phyloP scores from a whole-genome alignment of 2,329 filamentous ascomycete genomes.

The Trichoderma gracile region DNA sequence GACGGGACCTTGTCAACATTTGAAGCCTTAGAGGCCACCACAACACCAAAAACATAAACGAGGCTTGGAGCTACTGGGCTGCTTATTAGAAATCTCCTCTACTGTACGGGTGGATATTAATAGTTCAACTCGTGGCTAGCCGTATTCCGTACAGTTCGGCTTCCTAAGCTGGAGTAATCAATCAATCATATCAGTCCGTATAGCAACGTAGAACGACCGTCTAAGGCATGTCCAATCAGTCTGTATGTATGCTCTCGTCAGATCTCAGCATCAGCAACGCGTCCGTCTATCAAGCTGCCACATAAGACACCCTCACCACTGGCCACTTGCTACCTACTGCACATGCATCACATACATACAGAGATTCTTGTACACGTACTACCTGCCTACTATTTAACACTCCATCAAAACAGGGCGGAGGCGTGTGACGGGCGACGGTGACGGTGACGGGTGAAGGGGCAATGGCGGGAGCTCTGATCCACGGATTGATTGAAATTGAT shows the following conservation, averaged over 20 bases:
- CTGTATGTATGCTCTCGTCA: constrained; percentile 12
- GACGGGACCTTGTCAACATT: no score
- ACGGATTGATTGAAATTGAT: constrained; percentile 1
- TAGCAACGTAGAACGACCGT: no score
- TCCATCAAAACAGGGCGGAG: neutral
- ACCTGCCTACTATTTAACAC: neutral
- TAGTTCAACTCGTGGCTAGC: no score
- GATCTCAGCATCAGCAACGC: constrained; percentile 13
- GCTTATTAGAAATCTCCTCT: no score
- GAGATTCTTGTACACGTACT: neutral
- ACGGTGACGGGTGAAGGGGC: neutral
- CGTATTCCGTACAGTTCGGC: no score
- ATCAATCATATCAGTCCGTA: no score
- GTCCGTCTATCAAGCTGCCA: constrained; percentile 16
- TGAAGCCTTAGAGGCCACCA: no score
- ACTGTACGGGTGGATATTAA: no score
- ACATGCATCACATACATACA: neutral
- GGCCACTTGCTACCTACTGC: neutral
- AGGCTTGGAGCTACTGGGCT: no score
- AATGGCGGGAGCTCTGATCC: no score
- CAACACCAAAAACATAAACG: no score
- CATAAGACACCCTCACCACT: constrained; percentile 7
- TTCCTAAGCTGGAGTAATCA: no score
- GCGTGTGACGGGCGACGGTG: neutral
- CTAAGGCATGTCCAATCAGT: neutral